A percentile compares a stretch with the other conserved stretches of the same genome.
These are phyloP conservation scores for Massariosphaeria phaeospora DNA, from an alignment of 495 filamentous ascomycete species.

Conservation along the genomic window DNA sequence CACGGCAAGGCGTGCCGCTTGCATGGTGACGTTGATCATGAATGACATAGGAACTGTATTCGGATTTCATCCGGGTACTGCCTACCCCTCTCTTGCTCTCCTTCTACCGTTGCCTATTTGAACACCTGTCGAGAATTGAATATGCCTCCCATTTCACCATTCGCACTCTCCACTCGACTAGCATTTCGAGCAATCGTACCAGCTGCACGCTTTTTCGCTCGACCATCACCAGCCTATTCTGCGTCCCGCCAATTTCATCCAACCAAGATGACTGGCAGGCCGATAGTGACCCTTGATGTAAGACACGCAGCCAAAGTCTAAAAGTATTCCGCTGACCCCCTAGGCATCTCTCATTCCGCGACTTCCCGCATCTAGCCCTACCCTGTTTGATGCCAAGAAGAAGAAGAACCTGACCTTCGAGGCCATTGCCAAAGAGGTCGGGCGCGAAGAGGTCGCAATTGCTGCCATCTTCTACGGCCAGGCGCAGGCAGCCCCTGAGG, in stretches of 20 bases:
- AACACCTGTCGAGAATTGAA: background rate
- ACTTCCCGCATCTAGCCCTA: constrained; percentile 63
- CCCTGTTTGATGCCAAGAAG: constrained; percentile 84
- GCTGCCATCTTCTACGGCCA: constrained; percentile 97
- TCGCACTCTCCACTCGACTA: constrained; percentile 24
- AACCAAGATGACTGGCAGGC: constrained; percentile 28
- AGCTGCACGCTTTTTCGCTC: constrained; percentile 3
- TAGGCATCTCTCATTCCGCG: constrained; percentile 40
- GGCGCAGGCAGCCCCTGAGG: constrained; percentile 70
- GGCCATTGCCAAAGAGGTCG: constrained; percentile 67
- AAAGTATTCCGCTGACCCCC: background rate
- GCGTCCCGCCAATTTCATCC: constrained; percentile 14
- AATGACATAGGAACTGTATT: constrained; percentile 14
- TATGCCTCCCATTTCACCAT: constrained; percentile 24
- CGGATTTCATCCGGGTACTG: constrained; percentile 24
- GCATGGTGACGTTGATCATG: constrained; percentile 5
- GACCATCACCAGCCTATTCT: constrained; percentile 14
- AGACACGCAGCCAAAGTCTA: background rate
- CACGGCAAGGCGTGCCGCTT: background rate
- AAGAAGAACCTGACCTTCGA: constrained; percentile 71
- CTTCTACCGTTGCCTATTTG: background rate
- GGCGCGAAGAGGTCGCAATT: constrained; percentile 81
- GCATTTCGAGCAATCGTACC: constrained; percentile 28
- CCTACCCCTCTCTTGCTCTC: background rate
- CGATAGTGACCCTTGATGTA: constrained; percentile 33